These are phyloP conservation scores for Bryoglossum gracile DNA, from an alignment of 495 filamentous ascomycete genomes.

Conservation along the genomic window DNA sequence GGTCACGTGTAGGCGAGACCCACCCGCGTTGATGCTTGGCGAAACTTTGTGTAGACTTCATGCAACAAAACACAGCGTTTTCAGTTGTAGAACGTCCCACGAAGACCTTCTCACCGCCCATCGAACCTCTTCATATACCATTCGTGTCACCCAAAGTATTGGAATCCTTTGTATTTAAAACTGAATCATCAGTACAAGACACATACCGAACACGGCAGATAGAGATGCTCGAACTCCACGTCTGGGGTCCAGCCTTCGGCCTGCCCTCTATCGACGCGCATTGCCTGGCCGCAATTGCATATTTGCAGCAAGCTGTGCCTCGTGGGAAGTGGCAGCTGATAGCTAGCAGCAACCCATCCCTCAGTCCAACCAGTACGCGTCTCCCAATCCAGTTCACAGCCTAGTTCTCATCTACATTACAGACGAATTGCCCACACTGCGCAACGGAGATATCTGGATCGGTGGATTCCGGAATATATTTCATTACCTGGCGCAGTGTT, in stretches of 20 bases:
- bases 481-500: conserved; percentile 53
- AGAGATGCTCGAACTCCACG: conserved; percentile 64
- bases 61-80: not conserved
- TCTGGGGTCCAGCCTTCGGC: conserved; percentile 84
- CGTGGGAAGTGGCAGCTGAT: conserved; percentile 65
- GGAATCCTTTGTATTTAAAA: not conserved
- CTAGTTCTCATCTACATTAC: conserved; percentile 6
- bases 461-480: conserved; percentile 70
- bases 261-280: conserved; percentile 87
- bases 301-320: conserved; percentile 51
- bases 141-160: not conserved
- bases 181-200: not conserved
- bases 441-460: conserved; percentile 55
- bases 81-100: no score
- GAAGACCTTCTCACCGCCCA: no score
- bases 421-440: conserved; percentile 72
- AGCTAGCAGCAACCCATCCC: conserved; percentile 63
- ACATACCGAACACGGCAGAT: not conserved
- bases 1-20: not conserved
- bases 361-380: conserved; percentile 67
- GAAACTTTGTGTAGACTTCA: not conserved
- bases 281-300: conserved; percentile 72
- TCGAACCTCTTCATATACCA: not conserved
- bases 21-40: not conserved
- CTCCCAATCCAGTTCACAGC: not conserved